Evolutionary conservation across 306 rosid species (phyloP).

Genomic region (Trifolium dubium): DNA sequence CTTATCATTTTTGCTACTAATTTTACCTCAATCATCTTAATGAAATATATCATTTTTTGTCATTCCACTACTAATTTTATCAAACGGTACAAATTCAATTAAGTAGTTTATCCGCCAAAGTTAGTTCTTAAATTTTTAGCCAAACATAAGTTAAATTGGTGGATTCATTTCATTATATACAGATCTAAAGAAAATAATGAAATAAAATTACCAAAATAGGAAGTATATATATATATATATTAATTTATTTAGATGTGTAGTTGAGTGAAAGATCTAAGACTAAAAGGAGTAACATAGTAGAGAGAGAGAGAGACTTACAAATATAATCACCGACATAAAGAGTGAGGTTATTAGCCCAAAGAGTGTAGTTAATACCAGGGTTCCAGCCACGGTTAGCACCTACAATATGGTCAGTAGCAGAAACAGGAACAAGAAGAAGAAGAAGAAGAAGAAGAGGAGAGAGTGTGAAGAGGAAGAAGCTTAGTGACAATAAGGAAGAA

Average conservation of each 20-base stretch:
- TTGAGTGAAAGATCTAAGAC: not conserved
- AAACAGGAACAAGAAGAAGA: not conserved
- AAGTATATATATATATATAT: too few relatives aligned
- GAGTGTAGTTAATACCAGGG: conserved; percentile 81
- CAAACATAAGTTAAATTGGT: too few relatives aligned
- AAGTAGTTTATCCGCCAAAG: too few relatives aligned
- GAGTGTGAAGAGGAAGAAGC: conserved; percentile 35
- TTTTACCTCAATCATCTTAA: too few relatives aligned
- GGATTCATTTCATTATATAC: not conserved
- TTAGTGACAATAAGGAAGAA: conserved; percentile 35
- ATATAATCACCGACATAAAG: conserved; percentile 83
- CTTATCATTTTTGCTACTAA: too few relatives aligned
- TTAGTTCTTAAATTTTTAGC: too few relatives aligned
- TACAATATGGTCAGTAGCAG: conserved; percentile 84
- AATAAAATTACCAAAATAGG: not conserved
- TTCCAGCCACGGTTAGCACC: conserved; percentile 97
- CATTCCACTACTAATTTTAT: too few relatives aligned
- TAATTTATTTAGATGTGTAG: conserved; percentile 32
- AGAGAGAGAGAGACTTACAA: conserved; percentile 49
- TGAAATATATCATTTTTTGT: too few relatives aligned
- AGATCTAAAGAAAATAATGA: not conserved
- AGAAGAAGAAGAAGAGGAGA: conserved; percentile 32
- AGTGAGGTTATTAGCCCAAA: conserved; percentile 88
- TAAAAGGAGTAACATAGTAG: too few relatives aligned
- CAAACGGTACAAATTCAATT: too few relatives aligned